These are phyloP conservation scores for Blastocystis sp. DNA, from an alignment of 352 stramenopile genomes.

Conservation along the genomic window DNA sequence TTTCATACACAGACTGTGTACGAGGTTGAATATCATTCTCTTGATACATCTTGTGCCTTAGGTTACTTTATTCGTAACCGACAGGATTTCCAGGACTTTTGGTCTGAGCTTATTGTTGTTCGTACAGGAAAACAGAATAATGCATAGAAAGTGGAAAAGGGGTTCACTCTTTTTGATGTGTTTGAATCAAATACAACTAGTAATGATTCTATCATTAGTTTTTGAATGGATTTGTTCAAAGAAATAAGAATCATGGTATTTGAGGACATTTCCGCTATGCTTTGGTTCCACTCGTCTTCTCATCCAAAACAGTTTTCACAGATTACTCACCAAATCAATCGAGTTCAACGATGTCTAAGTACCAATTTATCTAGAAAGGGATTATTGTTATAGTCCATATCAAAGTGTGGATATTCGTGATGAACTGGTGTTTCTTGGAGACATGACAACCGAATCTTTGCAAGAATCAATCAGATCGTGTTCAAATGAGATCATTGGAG, in stretches of 20 bases:
- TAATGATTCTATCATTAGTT: too few species aligned
- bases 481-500: slow-evolving; percentile 39
- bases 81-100: too few species aligned
- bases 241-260: not conserved
- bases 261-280: not conserved
- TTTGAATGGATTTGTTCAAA: too few species aligned
- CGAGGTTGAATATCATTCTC: too few species aligned
- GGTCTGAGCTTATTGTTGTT: too few species aligned
- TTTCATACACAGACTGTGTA: too few species aligned
- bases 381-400: slow-evolving; percentile 6
- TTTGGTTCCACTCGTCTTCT: not conserved
- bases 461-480: not conserved
- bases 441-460: not conserved
- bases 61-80: too few species aligned
- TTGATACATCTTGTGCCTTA: too few species aligned
- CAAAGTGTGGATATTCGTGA: slow-evolving; percentile 39
- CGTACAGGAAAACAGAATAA: too few species aligned
- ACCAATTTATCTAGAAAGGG: not conserved
- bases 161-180: too few species aligned
- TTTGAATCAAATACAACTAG: too few species aligned
- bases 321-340: not conserved
- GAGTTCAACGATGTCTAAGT: slow-evolving; percentile 19
- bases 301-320: not conserved
- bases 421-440: slow-evolving; percentile 50
- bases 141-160: too few species aligned